phyloP scores from a whole-genome alignment of 805 yeast species.

The Yamadazyma nakazawae region DNA sequence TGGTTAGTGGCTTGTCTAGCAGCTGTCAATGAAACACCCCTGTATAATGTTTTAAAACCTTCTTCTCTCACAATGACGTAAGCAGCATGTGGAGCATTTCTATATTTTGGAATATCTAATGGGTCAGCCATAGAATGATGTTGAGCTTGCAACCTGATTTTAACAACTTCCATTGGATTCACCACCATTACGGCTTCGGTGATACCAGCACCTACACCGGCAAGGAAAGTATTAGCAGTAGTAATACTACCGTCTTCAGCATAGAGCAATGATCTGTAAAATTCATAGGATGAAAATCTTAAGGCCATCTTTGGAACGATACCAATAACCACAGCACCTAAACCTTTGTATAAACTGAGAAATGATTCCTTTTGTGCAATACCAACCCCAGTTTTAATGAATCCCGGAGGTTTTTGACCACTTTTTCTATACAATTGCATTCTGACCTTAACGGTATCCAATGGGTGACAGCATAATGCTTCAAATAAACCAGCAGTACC shows the following conservation, averaged over 20 bases:
- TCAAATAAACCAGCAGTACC: slow-evolving; percentile 97
- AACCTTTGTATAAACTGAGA: slow-evolving; percentile 86
- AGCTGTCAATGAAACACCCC: slow-evolving; percentile 94
- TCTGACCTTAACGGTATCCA: slow-evolving; percentile 94
- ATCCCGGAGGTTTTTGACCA: slow-evolving; percentile 82
- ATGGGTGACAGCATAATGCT: slow-evolving; percentile 97
- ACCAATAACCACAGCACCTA: slow-evolving; percentile 96
- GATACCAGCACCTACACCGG: slow-evolving; percentile 97
- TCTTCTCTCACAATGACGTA: slow-evolving; percentile 83
- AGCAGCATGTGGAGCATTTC: slow-evolving; percentile 90
- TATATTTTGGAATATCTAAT: slow-evolving; percentile 74
- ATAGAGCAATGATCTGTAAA: slow-evolving; percentile 67
- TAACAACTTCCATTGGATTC: slow-evolving; percentile 96
- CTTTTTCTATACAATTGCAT: slow-evolving; percentile 84
- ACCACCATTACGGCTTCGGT: slow-evolving; percentile 94
- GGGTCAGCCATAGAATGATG: slow-evolving; percentile 87
- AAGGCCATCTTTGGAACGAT: slow-evolving; percentile 98
- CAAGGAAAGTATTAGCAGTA: slow-evolving; percentile 74
- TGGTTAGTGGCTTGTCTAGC: slow-evolving; percentile 98
- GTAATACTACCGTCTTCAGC: slow-evolving; percentile 63
- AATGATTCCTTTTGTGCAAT: slow-evolving; percentile 80
- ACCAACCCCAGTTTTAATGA: slow-evolving; percentile 72
- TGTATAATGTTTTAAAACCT: slow-evolving; percentile 82
- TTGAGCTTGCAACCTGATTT: slow-evolving; percentile 94
- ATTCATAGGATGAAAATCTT: slow-evolving; percentile 91